Conservation (phyloP, 306 rosid genomes). For the Trichosanthes truncata region DNA sequence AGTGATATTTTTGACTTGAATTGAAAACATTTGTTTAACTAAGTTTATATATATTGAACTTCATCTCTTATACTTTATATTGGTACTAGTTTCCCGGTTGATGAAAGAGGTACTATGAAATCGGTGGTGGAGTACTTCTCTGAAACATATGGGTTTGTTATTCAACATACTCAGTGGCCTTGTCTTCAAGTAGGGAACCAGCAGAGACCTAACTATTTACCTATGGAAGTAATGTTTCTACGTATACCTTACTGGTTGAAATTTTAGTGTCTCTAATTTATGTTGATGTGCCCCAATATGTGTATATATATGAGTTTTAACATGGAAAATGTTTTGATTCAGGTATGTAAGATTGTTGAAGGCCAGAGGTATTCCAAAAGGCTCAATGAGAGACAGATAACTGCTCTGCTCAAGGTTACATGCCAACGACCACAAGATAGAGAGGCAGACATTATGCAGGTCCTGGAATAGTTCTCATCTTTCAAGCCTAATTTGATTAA, state of each 20-base stretch:
- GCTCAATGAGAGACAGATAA: constrained; percentile 77
- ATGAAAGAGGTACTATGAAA: constrained; percentile 85
- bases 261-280: not conserved
- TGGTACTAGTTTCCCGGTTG: constrained; percentile 72
- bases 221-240: constrained; percentile 65
- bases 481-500: not conserved
- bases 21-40: not conserved
- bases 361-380: constrained; percentile 89
- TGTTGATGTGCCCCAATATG: not conserved
- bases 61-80: constrained; percentile 13
- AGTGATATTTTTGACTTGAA: constrained; percentile 12
- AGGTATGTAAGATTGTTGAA: constrained; percentile 97
- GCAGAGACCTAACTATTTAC: constrained; percentile 84
- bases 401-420: constrained; percentile 79
- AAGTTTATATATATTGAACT: not conserved
- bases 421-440: constrained; percentile 92
- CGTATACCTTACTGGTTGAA: not conserved
- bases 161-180: constrained; percentile 91
- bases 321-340: not conserved
- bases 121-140: constrained; percentile 85
- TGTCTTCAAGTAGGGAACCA: constrained; percentile 92
- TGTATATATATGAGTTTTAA: not conserved
- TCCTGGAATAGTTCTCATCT: not conserved
- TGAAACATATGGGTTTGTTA: constrained; percentile 79
- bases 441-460: constrained; percentile 80